Evolutionary conservation across 805 yeast species (phyloP).

Genomic region (Scheffersomyces ergatensis): DNA sequence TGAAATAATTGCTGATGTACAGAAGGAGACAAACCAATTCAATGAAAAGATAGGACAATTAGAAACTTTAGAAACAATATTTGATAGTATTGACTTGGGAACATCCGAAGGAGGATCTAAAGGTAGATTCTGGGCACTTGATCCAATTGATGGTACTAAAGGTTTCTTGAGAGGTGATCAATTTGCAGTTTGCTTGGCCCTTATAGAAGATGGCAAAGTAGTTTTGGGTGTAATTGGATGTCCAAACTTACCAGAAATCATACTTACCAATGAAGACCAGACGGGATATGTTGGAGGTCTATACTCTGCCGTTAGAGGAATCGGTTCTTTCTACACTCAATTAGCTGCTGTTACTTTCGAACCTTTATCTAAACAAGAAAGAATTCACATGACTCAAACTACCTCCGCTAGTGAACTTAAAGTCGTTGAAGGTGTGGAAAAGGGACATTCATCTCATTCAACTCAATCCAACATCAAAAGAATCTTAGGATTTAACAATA

Average conservation of each 20-base stretch:
- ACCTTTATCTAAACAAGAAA: constrained; percentile 26
- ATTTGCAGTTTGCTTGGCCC: constrained; percentile 91
- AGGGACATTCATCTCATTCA: constrained; percentile 90
- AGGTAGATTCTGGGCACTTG: constrained; percentile 95
- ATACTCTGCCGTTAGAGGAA: constrained; percentile 64
- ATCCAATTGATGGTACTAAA: constrained; percentile 97
- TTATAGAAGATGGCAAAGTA: constrained; percentile 81
- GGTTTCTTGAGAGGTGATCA: constrained; percentile 96
- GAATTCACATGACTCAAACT: constrained; percentile 53
- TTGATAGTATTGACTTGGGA: constrained; percentile 74
- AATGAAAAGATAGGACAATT: constrained; percentile 40
- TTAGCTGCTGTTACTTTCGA: constrained; percentile 37
- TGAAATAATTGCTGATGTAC: constrained; percentile 54
- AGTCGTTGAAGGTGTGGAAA: constrained; percentile 92
- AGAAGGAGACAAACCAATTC: constrained; percentile 37
- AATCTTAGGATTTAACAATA: constrained; percentile 41
- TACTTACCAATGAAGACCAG: constrained; percentile 32
- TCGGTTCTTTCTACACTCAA: constrained; percentile 61
- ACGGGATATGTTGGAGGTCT: constrained; percentile 60
- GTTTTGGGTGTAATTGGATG: constrained; percentile 94
- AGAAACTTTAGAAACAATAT: constrained; percentile 46
- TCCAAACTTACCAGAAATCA: constrained; percentile 74
- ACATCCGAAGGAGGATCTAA: constrained; percentile 70
- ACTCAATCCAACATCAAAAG: constrained; percentile 76
- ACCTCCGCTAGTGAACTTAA: constrained; percentile 48